A percentile compares a stretch with the other conserved stretches of the same genome.
Evolutionary conservation across 345 rosid species (phyloP).

Genomic region (Eucalyptus polyanthemos): DNA sequence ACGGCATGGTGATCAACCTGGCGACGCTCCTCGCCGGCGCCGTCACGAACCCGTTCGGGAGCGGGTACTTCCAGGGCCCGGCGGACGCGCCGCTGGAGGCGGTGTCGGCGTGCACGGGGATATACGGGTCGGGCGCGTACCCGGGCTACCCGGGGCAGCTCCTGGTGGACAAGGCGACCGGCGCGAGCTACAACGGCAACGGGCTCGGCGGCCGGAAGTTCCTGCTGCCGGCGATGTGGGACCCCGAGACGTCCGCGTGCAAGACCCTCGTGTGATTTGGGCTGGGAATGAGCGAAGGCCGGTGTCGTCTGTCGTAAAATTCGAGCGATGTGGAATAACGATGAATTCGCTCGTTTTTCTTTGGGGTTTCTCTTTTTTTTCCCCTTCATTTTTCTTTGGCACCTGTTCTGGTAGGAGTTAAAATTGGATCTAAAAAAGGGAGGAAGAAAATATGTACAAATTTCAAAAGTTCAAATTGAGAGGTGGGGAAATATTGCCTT

Average conservation of each 20-base stretch:
- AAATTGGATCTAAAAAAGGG: not conserved
- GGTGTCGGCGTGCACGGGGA: conserved; percentile 1
- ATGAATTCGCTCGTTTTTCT: not conserved
- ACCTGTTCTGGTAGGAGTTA: not conserved
- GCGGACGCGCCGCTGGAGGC: conserved; percentile 5
- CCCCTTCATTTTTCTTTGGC: not conserved
- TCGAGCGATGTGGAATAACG: not conserved
- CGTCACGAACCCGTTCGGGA: conserved; percentile 3
- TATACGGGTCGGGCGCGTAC: conserved; percentile 2
- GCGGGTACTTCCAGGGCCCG: conserved; percentile 6
- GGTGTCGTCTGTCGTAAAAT: rapidly evolving
- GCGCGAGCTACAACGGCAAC: not conserved
- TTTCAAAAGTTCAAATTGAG: not conserved
- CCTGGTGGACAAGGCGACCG: not conserved
- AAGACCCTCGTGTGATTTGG: not conserved
- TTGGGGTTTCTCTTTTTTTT: rapidly evolving
- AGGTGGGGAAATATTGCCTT: not conserved
- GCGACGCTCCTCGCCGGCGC: conserved; percentile 2
- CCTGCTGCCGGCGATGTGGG: conserved; percentile 8
- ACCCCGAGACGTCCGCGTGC: not conserved
- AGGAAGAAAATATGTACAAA: not conserved
- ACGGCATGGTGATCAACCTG: conserved; percentile 7
- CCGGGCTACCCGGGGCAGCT: conserved; percentile 5
- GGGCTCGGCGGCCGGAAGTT: conserved; percentile 2
- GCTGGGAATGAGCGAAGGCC: not conserved